Evolutionary conservation across 2,329 filamentous ascomycete species (phyloP), one percentile per base, ranked within the genome.

Genomic region (Nemania abortiva): DNA sequence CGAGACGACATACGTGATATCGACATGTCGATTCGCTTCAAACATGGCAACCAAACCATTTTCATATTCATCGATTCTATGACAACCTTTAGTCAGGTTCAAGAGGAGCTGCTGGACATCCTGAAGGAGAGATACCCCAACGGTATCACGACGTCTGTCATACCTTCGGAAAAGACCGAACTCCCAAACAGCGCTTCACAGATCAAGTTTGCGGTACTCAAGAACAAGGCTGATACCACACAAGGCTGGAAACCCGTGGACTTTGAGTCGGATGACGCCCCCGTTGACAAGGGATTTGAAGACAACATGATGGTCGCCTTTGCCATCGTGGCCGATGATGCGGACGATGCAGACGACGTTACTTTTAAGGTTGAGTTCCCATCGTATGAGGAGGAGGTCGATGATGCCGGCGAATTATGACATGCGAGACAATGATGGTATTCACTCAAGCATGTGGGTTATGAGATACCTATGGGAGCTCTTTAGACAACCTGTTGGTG

Each of bases 1-100:
- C 70, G 68, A 34, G 62, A 72, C 24, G 49, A 73, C 20, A 63
- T 77, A 20, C 59, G 60, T 10, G 77, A 78, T 59, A 71, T 73
- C 22, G 74, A 78, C 67, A n/a, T 78, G 70, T 92, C 91, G 10
- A 82, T 95, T 64, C 87, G 90, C 68, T 89, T 95, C 82, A 94
- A 93, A 79, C 87, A 92, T 78, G 89, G 91, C 76, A 88, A 89
- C 66, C 87, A 90, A 74, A 94, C 91, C 3, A 84, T 94, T 72
- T 88, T 92, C 74, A 84, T 94, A 66, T 90, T 92, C 70, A 85
- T 91, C 54, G 85, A 89, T 47, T 82, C 89, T 5, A 81, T 86
- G 15, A 85, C 86, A 47, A 80, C 88, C 11, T 88, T 93, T 75
- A 80, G 83, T 18, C 79, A 83, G 1, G 82, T 92, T 67, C 89